phyloP scores from a whole-genome alignment of 169 alveolate species.

The Neospora caninum region DNA sequence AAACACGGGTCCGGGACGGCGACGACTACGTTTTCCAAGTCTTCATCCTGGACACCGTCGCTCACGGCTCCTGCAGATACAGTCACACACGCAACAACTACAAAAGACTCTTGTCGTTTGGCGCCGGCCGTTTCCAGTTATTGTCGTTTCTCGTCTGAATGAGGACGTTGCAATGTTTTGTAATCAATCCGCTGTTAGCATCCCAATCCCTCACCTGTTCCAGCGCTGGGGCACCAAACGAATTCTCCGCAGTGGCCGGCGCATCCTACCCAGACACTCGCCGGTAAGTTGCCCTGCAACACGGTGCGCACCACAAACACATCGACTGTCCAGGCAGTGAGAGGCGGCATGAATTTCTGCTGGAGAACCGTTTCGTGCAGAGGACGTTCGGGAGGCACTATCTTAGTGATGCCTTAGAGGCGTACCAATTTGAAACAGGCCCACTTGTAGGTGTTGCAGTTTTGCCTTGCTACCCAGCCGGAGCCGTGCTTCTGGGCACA shows the following conservation, averaged over 20 bases:
- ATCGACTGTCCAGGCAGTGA: background rate
- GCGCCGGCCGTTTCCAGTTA: too few species aligned
- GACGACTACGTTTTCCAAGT: background rate
- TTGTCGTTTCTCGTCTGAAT: too few species aligned
- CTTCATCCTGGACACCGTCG: background rate
- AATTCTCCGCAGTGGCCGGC: constrained; percentile 38
- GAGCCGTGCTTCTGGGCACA: background rate
- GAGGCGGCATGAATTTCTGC: background rate
- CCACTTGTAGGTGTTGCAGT: constrained; percentile 30
- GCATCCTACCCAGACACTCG: constrained; percentile 19
- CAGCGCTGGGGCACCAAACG: constrained; percentile 3
- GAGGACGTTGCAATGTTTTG: background rate
- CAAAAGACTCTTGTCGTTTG: background rate
- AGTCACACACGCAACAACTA: background rate
- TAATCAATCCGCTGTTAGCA: background rate
- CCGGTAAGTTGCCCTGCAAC: background rate
- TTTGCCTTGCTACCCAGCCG: constrained; percentile 7
- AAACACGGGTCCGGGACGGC: constrained; percentile 31
- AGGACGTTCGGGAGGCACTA: background rate
- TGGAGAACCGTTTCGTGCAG: background rate
- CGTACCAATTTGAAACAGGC: background rate
- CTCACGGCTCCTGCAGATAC: background rate
- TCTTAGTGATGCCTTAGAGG: too few species aligned
- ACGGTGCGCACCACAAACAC: background rate
- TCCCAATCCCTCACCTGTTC: background rate